Evolutionary conservation across 345 rosid genomes (phyloP).

Genomic region (Brassica nigra): DNA sequence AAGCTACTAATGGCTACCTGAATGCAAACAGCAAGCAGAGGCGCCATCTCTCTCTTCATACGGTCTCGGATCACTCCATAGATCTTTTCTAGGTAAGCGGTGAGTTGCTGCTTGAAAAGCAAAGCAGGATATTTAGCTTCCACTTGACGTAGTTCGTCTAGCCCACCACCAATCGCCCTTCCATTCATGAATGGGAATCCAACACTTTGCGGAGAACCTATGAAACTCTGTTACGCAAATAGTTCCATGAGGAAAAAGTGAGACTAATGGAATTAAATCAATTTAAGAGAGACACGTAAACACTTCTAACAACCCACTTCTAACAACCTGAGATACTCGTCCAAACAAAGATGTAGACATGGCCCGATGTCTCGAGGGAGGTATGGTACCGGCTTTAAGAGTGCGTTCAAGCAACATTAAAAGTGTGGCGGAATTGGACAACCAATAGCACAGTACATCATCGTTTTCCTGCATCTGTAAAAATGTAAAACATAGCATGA

Average conservation of each 20-base stretch:
- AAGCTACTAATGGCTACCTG: conserved; percentile 55
- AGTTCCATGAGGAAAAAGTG: conserved; percentile 19
- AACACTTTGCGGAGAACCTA: conserved; percentile 84
- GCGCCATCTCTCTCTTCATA: conserved; percentile 91
- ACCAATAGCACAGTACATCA: conserved; percentile 84
- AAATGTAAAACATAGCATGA: conserved; percentile 32
- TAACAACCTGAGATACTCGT: conserved; percentile 81
- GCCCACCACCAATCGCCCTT: conserved; percentile 55
- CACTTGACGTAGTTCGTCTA: conserved; percentile 77
- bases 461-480: conserved; percentile 74
- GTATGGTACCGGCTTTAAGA: conserved; percentile 78
- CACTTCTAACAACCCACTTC: conserved; percentile 47
- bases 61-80: conserved; percentile 97
- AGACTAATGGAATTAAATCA: not conserved
- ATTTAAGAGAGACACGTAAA: not conserved
- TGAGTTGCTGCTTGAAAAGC: conserved; percentile 96
- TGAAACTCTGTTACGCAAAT: conserved; percentile 57
- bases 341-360: conserved; percentile 75
- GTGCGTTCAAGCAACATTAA: conserved; percentile 82
- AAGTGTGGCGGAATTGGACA: conserved; percentile 85
- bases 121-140: conserved; percentile 97
- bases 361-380: conserved; percentile 73
- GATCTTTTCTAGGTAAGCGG: conserved; percentile 98
- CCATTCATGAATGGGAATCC: conserved; percentile 77
- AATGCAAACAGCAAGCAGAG: conserved; percentile 83